A percentile compares a stretch with the other conserved stretches of the same genome.
phyloP scores from a whole-genome alignment of 139 green algal species.

The Coelastrella sp. region DNA sequence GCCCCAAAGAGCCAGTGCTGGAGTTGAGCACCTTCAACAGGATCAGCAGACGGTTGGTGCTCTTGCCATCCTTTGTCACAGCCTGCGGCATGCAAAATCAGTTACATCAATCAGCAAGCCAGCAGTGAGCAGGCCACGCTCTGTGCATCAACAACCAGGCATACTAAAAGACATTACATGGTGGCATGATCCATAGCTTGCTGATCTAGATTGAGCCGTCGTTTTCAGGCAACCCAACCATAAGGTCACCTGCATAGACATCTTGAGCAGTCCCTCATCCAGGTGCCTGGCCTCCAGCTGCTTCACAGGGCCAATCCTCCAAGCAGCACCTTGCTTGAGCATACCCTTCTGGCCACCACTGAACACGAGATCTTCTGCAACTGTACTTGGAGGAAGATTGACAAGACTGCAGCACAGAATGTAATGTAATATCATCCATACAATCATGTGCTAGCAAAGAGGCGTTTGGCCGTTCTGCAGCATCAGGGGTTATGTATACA shows the following conservation, averaged over 20 bases:
- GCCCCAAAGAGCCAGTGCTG: background rate
- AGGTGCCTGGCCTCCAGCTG: constrained; percentile 28
- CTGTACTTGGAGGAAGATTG: constrained; percentile 4
- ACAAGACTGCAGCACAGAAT: constrained; percentile 27
- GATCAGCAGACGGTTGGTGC: constrained; percentile 20
- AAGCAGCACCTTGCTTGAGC: constrained; percentile 41
- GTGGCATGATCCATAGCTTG: too few species aligned
- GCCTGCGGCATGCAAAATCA: too few species aligned
- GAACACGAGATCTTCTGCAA: background rate
- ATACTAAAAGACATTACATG: background rate
- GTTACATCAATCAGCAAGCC: too few species aligned
- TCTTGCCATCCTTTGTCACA: constrained; percentile 51
- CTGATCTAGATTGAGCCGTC: background rate
- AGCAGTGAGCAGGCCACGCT: too few species aligned
- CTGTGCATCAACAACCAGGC: too few species aligned
- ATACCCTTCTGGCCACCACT: constrained; percentile 45
- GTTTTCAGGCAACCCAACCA: background rate
- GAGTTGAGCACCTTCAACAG: constrained; percentile 9
- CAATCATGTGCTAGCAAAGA: background rate
- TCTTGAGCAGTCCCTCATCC: constrained; percentile 45
- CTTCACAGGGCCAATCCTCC: constrained; percentile 43
- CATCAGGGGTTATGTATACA: background rate
- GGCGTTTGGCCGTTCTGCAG: background rate
- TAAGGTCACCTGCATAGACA: constrained; percentile 46
- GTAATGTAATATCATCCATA: background rate